Percentiles rank a stretch among this genome's conserved stretches.
Evolutionary conservation across 257 asterid species (phyloP).

Genomic region (Solanum lycopersicoides): DNA sequence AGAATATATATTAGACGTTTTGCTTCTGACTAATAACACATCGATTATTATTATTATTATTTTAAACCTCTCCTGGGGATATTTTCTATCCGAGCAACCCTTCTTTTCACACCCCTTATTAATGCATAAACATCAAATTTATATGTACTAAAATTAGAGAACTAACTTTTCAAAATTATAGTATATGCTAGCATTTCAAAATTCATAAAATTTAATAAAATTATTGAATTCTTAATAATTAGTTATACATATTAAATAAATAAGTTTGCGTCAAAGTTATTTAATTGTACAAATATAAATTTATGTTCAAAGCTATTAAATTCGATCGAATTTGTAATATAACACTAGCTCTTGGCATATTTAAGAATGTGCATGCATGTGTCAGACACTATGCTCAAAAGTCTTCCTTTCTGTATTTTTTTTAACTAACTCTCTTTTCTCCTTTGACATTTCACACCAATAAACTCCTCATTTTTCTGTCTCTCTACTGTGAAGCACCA

Average conservation of each 20-base stretch:
- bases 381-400: neutral
- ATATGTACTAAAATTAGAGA: too few relatives aligned
- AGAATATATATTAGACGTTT: neutral
- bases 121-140: neutral
- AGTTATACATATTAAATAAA: neutral
- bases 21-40: too few relatives aligned
- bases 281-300: neutral
- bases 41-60: too few relatives aligned
- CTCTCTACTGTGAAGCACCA: neutral
- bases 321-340: neutral
- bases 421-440: neutral
- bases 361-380: neutral
- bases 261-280: neutral
- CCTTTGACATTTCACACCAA: neutral
- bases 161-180: neutral
- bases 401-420: neutral
- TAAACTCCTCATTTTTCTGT: neutral
- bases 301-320: neutral
- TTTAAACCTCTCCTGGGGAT: rapidly evolving
- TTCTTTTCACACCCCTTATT: neutral
- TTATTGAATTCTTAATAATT: neutral
- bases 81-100: too few relatives aligned
- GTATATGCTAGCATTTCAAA: neutral
- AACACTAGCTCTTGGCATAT: neutral
- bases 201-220: neutral